Percentiles rank a stretch among this genome's conserved stretches.
Conservation (phyloP, 1,284 basidiomycete genomes). For the Ceraceosorus guamensis region DNA sequence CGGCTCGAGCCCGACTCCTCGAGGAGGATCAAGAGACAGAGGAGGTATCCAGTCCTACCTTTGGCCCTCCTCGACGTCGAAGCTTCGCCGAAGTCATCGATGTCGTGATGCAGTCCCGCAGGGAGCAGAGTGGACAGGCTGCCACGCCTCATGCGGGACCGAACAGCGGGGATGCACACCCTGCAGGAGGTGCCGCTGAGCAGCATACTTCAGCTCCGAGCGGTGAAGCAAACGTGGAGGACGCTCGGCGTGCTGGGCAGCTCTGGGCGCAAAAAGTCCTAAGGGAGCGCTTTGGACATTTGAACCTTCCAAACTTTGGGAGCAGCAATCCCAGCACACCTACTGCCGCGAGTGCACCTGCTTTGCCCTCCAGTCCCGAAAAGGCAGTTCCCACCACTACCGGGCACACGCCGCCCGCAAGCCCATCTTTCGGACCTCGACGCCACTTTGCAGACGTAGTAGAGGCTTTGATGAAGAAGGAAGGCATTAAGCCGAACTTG, state of each 20-base stretch:
- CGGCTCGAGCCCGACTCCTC: constrained; percentile 25
- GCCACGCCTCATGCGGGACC: background rate
- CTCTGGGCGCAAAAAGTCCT: constrained; percentile 42
- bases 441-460: constrained; percentile 38
- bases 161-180: background rate
- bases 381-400: background rate
- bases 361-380: background rate
- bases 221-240: constrained; percentile 18
- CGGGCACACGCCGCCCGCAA: background rate
- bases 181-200: background rate
- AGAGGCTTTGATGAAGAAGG: constrained; percentile 38
- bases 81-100: constrained; percentile 40
- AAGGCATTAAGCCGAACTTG: constrained; percentile 31
- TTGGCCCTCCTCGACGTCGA: constrained; percentile 16
- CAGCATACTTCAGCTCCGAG: background rate
- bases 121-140: background rate
- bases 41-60: constrained; percentile 6
- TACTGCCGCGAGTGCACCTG: background rate
- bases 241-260: constrained; percentile 31
- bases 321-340: background rate
- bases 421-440: background rate
- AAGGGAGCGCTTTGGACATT: constrained; percentile 29
- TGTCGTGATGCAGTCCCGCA: constrained; percentile 2
- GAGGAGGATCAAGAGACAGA: constrained; percentile 38
- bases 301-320: constrained; percentile 3